Conservation (phyloP, 2,329 filamentous ascomycete species). For the Colletotrichum sp. region DNA sequence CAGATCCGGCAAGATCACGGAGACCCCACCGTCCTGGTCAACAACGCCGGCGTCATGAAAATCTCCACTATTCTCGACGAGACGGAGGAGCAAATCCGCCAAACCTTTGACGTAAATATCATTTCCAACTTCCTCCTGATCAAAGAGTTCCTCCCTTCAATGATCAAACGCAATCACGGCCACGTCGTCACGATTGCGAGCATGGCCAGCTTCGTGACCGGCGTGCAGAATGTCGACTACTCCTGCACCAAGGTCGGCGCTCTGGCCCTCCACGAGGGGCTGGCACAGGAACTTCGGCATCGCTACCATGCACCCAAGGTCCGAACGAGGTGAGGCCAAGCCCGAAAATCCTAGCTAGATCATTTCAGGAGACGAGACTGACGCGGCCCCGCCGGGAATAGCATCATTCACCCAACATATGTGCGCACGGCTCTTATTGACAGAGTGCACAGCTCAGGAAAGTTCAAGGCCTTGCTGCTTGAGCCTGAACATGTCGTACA, state of each 20-base stretch:
- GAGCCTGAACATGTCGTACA: constrained; percentile 6
- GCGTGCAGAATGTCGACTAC: constrained; percentile 56
- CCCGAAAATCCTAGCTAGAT: not conserved
- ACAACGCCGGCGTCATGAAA: constrained; percentile 43
- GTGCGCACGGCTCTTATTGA: constrained; percentile 6
- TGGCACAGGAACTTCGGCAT: constrained; percentile 39
- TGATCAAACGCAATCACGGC: constrained; percentile 52
- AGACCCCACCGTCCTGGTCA: constrained; percentile 37
- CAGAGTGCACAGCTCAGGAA: not conserved
- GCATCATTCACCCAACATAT: constrained; percentile 1
- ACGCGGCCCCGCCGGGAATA: not conserved
- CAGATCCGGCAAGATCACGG: constrained; percentile 43
- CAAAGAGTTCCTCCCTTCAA: constrained; percentile 51
- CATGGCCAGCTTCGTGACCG: constrained; percentile 51
- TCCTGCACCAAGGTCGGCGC: constrained; percentile 55
- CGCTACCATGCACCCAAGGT: constrained; percentile 41
- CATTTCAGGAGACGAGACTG: not conserved
- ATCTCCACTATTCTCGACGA: constrained; percentile 41
- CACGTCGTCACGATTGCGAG: constrained; percentile 59
- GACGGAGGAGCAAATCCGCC: constrained; percentile 40
- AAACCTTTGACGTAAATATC: constrained; percentile 54
- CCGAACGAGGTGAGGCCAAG: constrained; percentile 31
- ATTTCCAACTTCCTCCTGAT: constrained; percentile 50
- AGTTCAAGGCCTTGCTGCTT: not conserved
- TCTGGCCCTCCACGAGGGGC: constrained; percentile 56